These are phyloP conservation scores for Symbiodinium pilosum DNA, from an alignment of 73 alveolate genomes.

Conservation along the genomic window DNA sequence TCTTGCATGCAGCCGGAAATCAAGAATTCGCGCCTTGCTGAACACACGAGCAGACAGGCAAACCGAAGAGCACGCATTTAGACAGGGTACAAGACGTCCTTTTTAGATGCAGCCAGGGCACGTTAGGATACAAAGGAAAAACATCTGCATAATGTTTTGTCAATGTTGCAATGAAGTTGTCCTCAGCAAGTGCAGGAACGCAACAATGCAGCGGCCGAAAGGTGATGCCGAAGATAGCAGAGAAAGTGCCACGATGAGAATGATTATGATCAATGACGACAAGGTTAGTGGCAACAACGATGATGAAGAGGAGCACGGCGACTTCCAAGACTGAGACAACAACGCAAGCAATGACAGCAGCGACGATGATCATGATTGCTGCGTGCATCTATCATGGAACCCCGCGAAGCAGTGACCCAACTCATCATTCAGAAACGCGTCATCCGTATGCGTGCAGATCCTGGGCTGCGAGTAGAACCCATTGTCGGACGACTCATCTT, in stretches of 20 bases:
- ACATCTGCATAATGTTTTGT: conserved; percentile 67
- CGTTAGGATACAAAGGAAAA: conserved; percentile 65
- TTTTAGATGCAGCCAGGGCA: background rate
- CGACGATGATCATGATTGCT: background rate
- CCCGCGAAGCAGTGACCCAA: background rate
- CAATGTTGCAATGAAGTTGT: conserved; percentile 71
- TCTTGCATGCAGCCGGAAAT: background rate
- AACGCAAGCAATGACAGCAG: background rate
- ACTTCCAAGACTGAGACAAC: background rate
- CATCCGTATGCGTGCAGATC: conserved; percentile 81
- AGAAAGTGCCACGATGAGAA: background rate
- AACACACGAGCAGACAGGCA: background rate
- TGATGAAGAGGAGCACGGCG: background rate
- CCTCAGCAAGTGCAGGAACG: conserved; percentile 20
- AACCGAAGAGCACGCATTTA: background rate
- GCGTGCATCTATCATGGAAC: background rate
- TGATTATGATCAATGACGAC: background rate
- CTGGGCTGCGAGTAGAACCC: conserved; percentile 89
- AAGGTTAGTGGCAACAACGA: background rate
- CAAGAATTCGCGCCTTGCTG: conserved; percentile 15
- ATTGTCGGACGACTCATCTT: conserved; percentile 68
- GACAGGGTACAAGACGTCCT: background rate
- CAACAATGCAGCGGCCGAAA: background rate
- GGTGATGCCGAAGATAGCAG: no score
- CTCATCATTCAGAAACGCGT: background rate